A percentile compares a stretch with the other conserved stretches of the same genome.
Evolutionary conservation across 2,329 filamentous ascomycete genomes (phyloP).

Genomic region (Balansia obtecta): DNA sequence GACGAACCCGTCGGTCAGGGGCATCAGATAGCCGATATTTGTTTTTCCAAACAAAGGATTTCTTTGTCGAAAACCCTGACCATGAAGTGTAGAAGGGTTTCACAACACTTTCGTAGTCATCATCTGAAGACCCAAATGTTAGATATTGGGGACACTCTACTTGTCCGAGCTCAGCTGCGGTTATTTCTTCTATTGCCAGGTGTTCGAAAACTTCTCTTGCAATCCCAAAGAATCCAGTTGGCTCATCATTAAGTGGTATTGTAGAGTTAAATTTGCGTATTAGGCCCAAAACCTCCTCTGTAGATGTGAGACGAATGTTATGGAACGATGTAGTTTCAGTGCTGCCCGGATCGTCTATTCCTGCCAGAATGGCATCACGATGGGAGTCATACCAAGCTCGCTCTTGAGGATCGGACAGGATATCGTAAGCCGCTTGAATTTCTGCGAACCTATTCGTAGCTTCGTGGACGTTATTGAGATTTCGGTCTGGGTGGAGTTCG

Average conservation of each 20-base stretch:
- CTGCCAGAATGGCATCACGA: constrained; percentile 68
- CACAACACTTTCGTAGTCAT: constrained; percentile 64
- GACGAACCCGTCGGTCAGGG: constrained; percentile 69
- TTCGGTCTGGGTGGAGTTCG: constrained; percentile 89
- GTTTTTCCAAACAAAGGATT: constrained; percentile 85
- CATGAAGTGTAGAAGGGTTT: constrained; percentile 72
- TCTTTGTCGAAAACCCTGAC: constrained; percentile 70
- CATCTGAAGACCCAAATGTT: constrained; percentile 65
- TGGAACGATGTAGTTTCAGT: constrained; percentile 47
- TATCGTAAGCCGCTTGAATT: constrained; percentile 83
- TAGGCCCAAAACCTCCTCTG: constrained; percentile 65
- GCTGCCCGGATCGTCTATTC: constrained; percentile 36
- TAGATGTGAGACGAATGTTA: constrained; percentile 64
- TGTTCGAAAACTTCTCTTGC: constrained; percentile 66
- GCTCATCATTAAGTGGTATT: constrained; percentile 68
- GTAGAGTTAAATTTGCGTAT: constrained; percentile 70
- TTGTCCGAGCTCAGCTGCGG: constrained; percentile 58
- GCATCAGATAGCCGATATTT: constrained; percentile 73
- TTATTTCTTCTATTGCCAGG: constrained; percentile 67
- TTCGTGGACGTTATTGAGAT: constrained; percentile 72
- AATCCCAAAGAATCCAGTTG: constrained; percentile 74
- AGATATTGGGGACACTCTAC: constrained; percentile 56
- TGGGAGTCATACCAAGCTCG: constrained; percentile 97
- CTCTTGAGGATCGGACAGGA: constrained; percentile 93
- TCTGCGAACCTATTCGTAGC: constrained; percentile 83